phyloP scores from a whole-genome alignment of 1,284 basidiomycete species.

The Apiotrichum brassicae region DNA sequence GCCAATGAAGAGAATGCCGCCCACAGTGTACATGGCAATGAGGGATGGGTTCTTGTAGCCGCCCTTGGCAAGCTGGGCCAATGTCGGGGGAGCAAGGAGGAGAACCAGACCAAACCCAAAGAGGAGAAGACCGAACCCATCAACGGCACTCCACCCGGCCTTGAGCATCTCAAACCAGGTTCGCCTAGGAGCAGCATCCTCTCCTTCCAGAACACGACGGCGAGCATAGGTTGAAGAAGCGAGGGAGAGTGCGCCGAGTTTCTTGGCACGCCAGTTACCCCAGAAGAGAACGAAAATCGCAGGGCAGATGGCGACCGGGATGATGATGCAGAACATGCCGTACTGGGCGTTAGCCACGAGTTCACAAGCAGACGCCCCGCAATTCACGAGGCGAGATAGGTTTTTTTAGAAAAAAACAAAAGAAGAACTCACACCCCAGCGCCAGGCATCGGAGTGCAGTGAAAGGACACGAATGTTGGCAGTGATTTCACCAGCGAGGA shows the following conservation, averaged over 20 bases:
- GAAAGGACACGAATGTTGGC: constrained; percentile 52
- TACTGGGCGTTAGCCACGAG: constrained; percentile 23
- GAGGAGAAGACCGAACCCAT: constrained; percentile 44
- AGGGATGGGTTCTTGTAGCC: constrained; percentile 46
- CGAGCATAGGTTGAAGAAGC: constrained; percentile 36
- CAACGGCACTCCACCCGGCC: constrained; percentile 30
- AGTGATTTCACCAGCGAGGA: constrained; percentile 46
- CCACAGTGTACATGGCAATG: constrained; percentile 47
- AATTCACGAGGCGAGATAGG: too few relatives aligned
- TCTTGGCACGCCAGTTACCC: constrained; percentile 4
- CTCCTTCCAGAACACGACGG: neutral
- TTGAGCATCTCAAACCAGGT: neutral
- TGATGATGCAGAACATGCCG: constrained; percentile 46
- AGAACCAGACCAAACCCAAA: constrained; percentile 42
- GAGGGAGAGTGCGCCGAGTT: constrained; percentile 18
- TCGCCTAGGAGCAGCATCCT: neutral
- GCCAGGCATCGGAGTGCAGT: constrained; percentile 50
- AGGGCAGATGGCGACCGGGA: constrained; percentile 28
- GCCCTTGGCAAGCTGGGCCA: constrained; percentile 31
- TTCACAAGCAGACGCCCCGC: too few relatives aligned
- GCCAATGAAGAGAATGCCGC: constrained; percentile 40
- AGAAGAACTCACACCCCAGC: constrained; percentile 55
- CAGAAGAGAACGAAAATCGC: constrained; percentile 24
- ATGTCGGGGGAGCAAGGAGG: constrained; percentile 45
- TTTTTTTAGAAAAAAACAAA: too few relatives aligned